Conservation (phyloP, 2,329 filamentous ascomycete genomes). For the Sordariomycetes sp. region DNA sequence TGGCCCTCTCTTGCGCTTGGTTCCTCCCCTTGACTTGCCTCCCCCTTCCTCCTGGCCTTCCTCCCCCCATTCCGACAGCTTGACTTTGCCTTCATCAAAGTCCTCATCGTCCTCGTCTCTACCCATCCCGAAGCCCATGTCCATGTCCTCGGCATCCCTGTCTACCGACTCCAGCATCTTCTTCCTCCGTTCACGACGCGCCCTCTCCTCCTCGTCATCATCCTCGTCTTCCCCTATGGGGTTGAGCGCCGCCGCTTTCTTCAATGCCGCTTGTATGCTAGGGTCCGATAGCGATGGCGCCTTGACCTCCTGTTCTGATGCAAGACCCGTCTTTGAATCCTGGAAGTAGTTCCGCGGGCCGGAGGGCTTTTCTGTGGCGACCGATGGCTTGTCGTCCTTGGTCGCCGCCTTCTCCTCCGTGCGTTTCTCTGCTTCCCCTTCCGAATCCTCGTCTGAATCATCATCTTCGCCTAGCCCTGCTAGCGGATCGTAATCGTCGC, state of each 20-base stretch:
- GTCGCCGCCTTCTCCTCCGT: slow-evolving; percentile 8
- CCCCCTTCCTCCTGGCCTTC: slow-evolving; percentile 37
- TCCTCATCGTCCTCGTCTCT: slow-evolving; percentile 84
- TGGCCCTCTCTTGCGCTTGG: slow-evolving; percentile 56
- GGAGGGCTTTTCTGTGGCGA: slow-evolving; percentile 24
- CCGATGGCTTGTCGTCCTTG: slow-evolving; percentile 31
- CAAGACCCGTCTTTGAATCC: slow-evolving; percentile 42
- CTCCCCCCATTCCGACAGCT: slow-evolving; percentile 55
- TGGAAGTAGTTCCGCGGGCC: slow-evolving; percentile 51
- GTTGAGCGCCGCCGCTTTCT: slow-evolving; percentile 65
- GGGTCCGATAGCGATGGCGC: slow-evolving; percentile 58
- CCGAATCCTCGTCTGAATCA: slow-evolving; percentile 27
- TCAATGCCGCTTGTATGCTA: slow-evolving; percentile 71
- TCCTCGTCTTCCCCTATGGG: slow-evolving; percentile 26
- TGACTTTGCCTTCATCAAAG: slow-evolving; percentile 56
- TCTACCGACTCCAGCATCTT: slow-evolving; percentile 65
- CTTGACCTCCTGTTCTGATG: slow-evolving; percentile 39
- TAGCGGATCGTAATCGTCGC: slow-evolving; percentile 57
- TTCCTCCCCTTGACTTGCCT: slow-evolving; percentile 25
- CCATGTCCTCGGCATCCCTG: slow-evolving; percentile 81
- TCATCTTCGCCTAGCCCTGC: slow-evolving; percentile 40
- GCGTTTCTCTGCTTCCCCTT: slow-evolving; percentile 23
- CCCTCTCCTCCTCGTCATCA: slow-evolving; percentile 31
- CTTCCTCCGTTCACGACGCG: slow-evolving; percentile 57
- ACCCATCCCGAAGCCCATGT: slow-evolving; percentile 87